These are phyloP conservation scores for Mortierella sp. DNA, from an alignment of 371 early-diverging fungal genomes.

Conservation along the genomic window DNA sequence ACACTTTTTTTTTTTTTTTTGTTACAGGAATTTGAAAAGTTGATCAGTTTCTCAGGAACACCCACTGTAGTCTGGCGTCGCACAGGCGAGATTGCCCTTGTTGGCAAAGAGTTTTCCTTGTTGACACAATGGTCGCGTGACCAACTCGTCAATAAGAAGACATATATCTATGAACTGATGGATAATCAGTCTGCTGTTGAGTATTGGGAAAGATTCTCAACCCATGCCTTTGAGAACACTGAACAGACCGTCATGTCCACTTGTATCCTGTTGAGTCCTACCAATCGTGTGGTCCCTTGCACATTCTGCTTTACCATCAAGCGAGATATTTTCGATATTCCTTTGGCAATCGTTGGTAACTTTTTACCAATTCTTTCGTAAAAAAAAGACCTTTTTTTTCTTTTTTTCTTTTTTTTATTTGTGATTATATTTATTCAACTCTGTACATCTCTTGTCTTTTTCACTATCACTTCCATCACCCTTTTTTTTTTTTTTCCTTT, in stretches of 20 bases:
- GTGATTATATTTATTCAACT: constrained; percentile 3
- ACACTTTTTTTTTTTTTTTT: neutral
- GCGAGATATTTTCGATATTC: constrained; percentile 92
- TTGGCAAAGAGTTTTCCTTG: constrained; percentile 92
- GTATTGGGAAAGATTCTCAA: constrained; percentile 93
- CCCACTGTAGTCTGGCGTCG: constrained; percentile 96
- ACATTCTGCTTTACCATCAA: constrained; percentile 94
- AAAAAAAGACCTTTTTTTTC: neutral
- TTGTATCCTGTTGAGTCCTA: constrained; percentile 77
- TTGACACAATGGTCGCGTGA: constrained; percentile 90
- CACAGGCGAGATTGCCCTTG: constrained; percentile 91
- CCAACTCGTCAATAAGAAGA: constrained; percentile 62
- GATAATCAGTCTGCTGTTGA: constrained; percentile 90
- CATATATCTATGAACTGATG: constrained; percentile 91
- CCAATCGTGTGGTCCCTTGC: constrained; percentile 78
- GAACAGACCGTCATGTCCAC: constrained; percentile 85
- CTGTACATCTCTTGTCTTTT: neutral
- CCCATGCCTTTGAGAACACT: constrained; percentile 89
- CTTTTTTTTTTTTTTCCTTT: neutral
- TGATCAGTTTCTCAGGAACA: constrained; percentile 93
- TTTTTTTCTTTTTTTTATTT: neutral
- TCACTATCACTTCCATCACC: neutral
- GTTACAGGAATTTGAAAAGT: constrained; percentile 87
- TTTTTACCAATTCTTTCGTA: constrained; percentile 52
- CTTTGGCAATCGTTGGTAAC: constrained; percentile 88